Base-by-base conservation (phyloP, 2,329 filamentous ascomycete genomes). In the Apiospora marii region DNA sequence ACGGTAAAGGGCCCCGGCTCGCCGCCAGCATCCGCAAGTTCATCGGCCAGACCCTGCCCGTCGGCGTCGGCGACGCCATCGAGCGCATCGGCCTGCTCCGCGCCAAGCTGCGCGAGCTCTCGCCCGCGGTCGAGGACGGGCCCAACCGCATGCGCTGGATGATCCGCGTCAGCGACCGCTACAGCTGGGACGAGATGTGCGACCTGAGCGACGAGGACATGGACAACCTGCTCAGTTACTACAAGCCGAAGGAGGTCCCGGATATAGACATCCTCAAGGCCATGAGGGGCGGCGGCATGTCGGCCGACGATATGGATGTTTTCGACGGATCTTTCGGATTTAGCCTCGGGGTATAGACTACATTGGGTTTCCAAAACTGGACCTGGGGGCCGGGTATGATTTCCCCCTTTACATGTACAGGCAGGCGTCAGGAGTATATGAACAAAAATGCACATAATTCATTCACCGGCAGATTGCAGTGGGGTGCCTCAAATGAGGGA, bases 121-220 rank as follows among this genome's bases (percentile, higher is more conserved):
- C 94, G 4, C 94, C 96, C 0, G 86, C 86, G 12, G 82, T 86
- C 1, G 91, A 92, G 70, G 93, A 97, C 72, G 93, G 95, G 0
- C 91, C 93, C 0, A 97, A 95, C 85, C 87, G 96, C 73, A 98
- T 98, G 96, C 89, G 92, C 76, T 98, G 95, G 95, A 98, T 98
- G 93, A 94, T 92, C 68, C 92, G 90, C 75, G 94, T 98, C 48
- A 98, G 95, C 84, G 94, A 98, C 77, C 87, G 91, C 48, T 98
- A 96, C 87, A 92, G 88, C 70, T 90, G 97, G 81, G 92, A 97
- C 74, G 93, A 98, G 74, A 89, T 98, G 76, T 95, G 94, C 76
- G 89, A 90, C 46, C 91, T 98, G 88, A 90, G 89, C 27, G 93
- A 96, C 69, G 89, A 92, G 77, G 95, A 95, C 78, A 97, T 98